Base-by-base conservation (phyloP, 176 grass and related monocot genomes). In the Carex cristatella region DNA sequence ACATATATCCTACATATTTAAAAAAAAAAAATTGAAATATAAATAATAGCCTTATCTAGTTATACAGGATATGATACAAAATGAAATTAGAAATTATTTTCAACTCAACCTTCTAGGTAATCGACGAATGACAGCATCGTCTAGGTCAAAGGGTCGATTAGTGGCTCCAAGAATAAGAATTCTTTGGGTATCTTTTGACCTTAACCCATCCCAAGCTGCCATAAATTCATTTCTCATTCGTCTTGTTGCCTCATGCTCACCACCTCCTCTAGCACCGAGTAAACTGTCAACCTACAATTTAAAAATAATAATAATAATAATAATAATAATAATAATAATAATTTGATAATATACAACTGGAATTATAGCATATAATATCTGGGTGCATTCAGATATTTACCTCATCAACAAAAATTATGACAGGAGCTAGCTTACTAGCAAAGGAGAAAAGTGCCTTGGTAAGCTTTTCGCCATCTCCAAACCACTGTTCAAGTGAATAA, bases 351-450 rank as follows among this genome's bases (percentile, higher is more conserved):
- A 69, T 40, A 57, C 3, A 53, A 33, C 13, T 48, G 40, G 30
- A 83, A 68, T 54, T 66, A 5, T 15, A 33, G 31, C 33, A 53
- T 37, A 57, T 68, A 10, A 7, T 31, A 85, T 60, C 73, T 86
- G 51, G 27, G 77, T 57, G 83, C 69, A 66, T 81, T 46, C 78
- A 61, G 59, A 66, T 60, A 69, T 81, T 65, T 79, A 98, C 96
- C 96, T 98, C 93, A 0, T 95, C 96, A 48, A 98, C 93, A 91
- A 98, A 98, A 88, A 98, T 95, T 79, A 98, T 98, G 62, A 95
- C 93, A 4, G 96, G 96, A 12, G 96, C 83, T 83, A 95, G 85
- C 77, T 91, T 68, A 70, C 83, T 95, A 2, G 92, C 96, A 90
- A 98, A 98, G 63, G 96, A 95, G 85, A 98, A 98, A 31, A 98